Evolutionary conservation across 2,329 filamentous ascomycete species (phyloP).

Genomic region (Ceratocystis lukuohia): DNA sequence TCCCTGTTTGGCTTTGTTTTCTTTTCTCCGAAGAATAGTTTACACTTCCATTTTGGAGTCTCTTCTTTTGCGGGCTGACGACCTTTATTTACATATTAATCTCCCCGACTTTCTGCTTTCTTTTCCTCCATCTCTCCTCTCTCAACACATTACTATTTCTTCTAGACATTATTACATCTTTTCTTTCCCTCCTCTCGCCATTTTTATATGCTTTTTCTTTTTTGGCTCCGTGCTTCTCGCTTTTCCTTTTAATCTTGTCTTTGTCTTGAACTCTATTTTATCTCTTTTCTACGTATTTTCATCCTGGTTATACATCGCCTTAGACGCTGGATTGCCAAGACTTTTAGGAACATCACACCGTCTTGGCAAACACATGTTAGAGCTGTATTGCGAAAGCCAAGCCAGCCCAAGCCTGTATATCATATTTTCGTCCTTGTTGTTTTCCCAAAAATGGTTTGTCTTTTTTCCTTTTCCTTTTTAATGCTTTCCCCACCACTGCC

Average conservation of each 20-base stretch:
- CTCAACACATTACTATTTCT: not conserved
- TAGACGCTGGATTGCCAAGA: constrained; percentile 1
- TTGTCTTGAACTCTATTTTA: not conserved
- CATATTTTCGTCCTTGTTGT: too few relatives aligned
- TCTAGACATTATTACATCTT: not conserved
- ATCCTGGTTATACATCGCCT: not conserved
- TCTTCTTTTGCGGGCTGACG: not conserved
- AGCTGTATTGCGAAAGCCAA: not conserved
- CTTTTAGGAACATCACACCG: constrained; percentile 2
- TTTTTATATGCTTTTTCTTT: not conserved
- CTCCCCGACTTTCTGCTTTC: not conserved
- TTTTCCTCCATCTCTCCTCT: constrained; percentile 2
- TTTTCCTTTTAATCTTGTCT: not conserved
- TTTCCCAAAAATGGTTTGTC: not conserved
- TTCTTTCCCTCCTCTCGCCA: not conserved
- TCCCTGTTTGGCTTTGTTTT: not conserved
- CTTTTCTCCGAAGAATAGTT: not conserved
- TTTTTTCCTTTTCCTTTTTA: not conserved
- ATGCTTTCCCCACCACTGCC: too few relatives aligned
- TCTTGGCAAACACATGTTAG: not conserved
- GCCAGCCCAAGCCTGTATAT: not conserved
- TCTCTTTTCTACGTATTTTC: not conserved
- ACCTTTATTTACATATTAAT: not conserved
- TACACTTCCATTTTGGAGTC: not conserved
- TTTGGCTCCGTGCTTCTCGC: not conserved